Conservation (phyloP, 495 filamentous ascomycete species). For the Sphaerosporella brunnea region DNA sequence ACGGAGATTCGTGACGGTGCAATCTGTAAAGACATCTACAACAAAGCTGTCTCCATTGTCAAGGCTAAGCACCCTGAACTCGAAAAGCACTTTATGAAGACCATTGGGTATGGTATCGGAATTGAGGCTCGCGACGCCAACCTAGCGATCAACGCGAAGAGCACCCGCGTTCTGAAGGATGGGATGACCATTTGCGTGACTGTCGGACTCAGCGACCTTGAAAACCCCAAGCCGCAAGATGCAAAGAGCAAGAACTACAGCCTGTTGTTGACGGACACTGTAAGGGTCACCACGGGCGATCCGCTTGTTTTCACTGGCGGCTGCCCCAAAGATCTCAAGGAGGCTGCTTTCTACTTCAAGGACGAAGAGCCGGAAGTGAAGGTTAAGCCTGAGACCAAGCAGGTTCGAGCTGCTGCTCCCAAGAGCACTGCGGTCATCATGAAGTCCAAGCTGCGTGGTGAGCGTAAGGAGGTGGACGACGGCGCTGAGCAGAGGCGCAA, state of each 20-base stretch:
- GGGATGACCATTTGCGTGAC: slow-evolving; percentile 91
- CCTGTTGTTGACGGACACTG: slow-evolving; percentile 76
- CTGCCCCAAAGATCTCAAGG: slow-evolving; percentile 73
- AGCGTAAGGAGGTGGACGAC: slow-evolving; percentile 71
- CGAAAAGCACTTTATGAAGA: slow-evolving; percentile 82
- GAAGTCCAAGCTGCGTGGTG: slow-evolving; percentile 80
- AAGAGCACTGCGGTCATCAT: slow-evolving; percentile 69
- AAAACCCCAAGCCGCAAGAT: slow-evolving; percentile 65
- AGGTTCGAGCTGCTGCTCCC: slow-evolving; percentile 58
- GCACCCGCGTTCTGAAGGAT: slow-evolving; percentile 62
- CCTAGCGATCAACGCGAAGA: slow-evolving; percentile 70
- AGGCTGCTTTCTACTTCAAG: slow-evolving; percentile 93
- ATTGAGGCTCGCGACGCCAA: slow-evolving; percentile 75
- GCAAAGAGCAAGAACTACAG: slow-evolving; percentile 76
- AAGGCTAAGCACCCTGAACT: slow-evolving; percentile 83
- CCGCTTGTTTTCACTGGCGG: slow-evolving; percentile 83
- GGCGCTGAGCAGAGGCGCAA: slow-evolving; percentile 73
- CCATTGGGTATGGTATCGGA: slow-evolving; percentile 74
- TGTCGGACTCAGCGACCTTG: slow-evolving; percentile 70
- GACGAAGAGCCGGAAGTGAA: slow-evolving; percentile 58
- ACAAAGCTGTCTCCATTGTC: slow-evolving; percentile 60
- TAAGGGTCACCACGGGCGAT: slow-evolving; percentile 62
- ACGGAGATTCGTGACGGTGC: slow-evolving; percentile 81
- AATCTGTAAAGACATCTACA: slow-evolving; percentile 74
- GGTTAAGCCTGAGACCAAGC: slow-evolving; percentile 61